phyloP scores from a whole-genome alignment of 768 basidiomycete genomes.

The Trametes elegans region DNA sequence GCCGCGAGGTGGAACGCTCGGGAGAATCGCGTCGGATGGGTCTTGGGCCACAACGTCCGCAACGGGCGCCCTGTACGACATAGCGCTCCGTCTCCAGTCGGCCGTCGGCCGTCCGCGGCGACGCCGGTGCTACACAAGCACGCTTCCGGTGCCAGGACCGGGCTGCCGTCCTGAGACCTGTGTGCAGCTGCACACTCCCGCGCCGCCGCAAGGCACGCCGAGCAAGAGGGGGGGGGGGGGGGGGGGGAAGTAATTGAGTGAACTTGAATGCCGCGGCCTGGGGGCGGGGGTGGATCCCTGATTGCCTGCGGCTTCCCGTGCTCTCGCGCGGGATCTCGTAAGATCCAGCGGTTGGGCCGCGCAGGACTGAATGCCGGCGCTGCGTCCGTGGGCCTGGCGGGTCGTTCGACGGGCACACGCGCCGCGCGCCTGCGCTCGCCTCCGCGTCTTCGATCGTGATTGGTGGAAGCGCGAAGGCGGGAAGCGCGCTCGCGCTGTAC shows the following conservation, averaged over 20 bases:
- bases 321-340: conserved; percentile 13
- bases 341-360: conserved; percentile 2
- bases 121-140: not conserved
- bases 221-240: too few species aligned
- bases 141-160: too few species aligned
- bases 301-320: not conserved
- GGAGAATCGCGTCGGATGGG: too few species aligned
- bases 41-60: too few species aligned
- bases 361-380: not conserved
- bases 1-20: too few species aligned
- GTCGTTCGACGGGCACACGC: not conserved
- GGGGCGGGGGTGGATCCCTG: conserved; percentile 5
- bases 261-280: not conserved
- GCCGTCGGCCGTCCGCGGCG: not conserved
- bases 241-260: not conserved
- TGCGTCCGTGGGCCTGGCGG: too few species aligned
- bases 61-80: not conserved
- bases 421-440: not conserved
- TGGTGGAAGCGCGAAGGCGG: not conserved
- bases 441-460: conserved; percentile 2
- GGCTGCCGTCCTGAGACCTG: too few species aligned
- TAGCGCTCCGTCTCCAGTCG: conserved; percentile 1
- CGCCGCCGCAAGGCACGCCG: too few species aligned
- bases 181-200: too few species aligned
- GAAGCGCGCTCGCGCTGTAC: not conserved